These are phyloP conservation scores for Phytophthora aleatoria DNA, from an alignment of 352 stramenopile species.

Conservation along the genomic window DNA sequence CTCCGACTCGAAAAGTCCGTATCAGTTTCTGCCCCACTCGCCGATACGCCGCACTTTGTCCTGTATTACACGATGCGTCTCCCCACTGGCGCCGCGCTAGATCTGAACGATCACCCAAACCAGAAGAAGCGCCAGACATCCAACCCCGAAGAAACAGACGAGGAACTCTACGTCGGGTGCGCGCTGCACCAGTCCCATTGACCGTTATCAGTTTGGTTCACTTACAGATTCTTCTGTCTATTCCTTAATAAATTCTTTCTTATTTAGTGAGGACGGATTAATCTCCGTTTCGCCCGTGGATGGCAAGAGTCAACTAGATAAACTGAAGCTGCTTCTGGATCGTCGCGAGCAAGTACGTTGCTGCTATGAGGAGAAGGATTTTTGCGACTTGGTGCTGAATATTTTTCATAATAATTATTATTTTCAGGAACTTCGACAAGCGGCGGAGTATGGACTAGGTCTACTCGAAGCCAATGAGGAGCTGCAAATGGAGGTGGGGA, in stretches of 20 bases:
- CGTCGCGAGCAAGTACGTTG: slow-evolving; percentile 45
- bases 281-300: slow-evolving; percentile 52
- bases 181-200: slow-evolving; percentile 18
- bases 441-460: slow-evolving; percentile 77
- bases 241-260: slow-evolving; percentile 1
- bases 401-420: slow-evolving; percentile 6
- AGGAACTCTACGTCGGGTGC: slow-evolving; percentile 75
- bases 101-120: slow-evolving; percentile 23
- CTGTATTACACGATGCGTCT: slow-evolving; percentile 22
- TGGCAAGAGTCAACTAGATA: slow-evolving; percentile 53
- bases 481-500: slow-evolving; percentile 66
- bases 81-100: slow-evolving; percentile 4
- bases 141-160: slow-evolving; percentile 38
- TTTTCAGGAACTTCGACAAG: slow-evolving; percentile 72
- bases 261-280: slow-evolving; percentile 61
- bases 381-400: slow-evolving; percentile 4
- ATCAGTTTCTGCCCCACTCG: slow-evolving; percentile 20
- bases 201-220: slow-evolving; percentile 18
- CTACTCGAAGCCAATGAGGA: slow-evolving; percentile 83
- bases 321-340: slow-evolving; percentile 50
- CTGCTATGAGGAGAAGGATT: not conserved
- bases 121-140: slow-evolving; percentile 23
- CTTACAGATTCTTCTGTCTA: slow-evolving; percentile 7
- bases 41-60: slow-evolving; percentile 1
- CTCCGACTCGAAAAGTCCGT: slow-evolving; percentile 17